Percentiles rank a stretch among this genome's conserved stretches.
Evolutionary conservation across 2,329 filamentous ascomycete species (phyloP).

Genomic region (Thelonectria rubi): DNA sequence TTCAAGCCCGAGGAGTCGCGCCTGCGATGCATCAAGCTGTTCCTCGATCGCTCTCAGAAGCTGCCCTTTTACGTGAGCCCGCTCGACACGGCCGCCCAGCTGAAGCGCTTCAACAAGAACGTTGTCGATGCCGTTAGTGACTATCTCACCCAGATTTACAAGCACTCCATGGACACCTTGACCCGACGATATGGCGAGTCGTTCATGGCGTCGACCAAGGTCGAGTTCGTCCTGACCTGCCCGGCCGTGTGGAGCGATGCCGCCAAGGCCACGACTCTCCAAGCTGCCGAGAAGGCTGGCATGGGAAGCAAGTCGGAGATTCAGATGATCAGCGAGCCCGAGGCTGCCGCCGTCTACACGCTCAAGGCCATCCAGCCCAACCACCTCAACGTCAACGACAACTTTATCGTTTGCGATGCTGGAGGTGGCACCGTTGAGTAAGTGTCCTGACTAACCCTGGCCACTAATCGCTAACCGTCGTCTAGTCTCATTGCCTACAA

Average conservation of each 20-base stretch:
- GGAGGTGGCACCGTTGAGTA: slow-evolving; percentile 74
- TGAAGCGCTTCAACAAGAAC: slow-evolving; percentile 78
- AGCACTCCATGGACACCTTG: slow-evolving; percentile 81
- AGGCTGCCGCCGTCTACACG: slow-evolving; percentile 82
- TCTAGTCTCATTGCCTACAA: slow-evolving; percentile 78
- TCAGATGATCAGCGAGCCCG: slow-evolving; percentile 82
- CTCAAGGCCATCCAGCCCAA: slow-evolving; percentile 82
- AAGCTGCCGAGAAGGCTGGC: slow-evolving; percentile 80
- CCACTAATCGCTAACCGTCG: slow-evolving; percentile 29
- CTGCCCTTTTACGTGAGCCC: slow-evolving; percentile 83
- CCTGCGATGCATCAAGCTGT: slow-evolving; percentile 84
- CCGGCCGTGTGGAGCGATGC: slow-evolving; percentile 87
- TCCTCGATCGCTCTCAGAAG: slow-evolving; percentile 82
- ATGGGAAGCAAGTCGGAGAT: slow-evolving; percentile 77
- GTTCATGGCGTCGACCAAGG: slow-evolving; percentile 79
- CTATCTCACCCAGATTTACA: slow-evolving; percentile 79
- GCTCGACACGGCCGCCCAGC: slow-evolving; percentile 78
- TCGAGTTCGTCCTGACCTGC: slow-evolving; percentile 83
- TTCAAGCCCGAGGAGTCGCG: slow-evolving; percentile 80
- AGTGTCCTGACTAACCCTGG: slow-evolving; percentile 39
- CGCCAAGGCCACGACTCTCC: slow-evolving; percentile 83
- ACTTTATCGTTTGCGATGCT: slow-evolving; percentile 70
- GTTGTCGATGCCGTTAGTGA: slow-evolving; percentile 83
- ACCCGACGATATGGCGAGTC: slow-evolving; percentile 78
- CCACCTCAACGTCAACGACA: slow-evolving; percentile 73